These are phyloP conservation scores for Ceratobasidium sp. DNA, from an alignment of 1,284 basidiomycete species.

Conservation along the genomic window DNA sequence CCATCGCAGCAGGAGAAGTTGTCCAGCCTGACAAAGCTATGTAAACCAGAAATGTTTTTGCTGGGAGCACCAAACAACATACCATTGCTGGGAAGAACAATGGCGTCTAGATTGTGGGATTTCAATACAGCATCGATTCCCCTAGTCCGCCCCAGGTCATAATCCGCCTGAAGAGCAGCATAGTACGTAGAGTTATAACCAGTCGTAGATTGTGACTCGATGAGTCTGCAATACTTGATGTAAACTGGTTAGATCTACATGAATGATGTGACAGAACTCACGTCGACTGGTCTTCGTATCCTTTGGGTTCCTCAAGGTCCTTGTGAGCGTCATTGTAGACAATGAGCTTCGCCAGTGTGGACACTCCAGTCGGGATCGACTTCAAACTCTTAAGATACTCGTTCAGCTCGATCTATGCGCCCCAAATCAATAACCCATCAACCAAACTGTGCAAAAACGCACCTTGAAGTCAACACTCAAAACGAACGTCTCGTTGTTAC, in stretches of 20 bases:
- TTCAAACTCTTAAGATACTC: conserved; percentile 3
- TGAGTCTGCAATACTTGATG: neutral
- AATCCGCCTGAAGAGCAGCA: conserved; percentile 64
- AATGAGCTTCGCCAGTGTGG: conserved; percentile 68
- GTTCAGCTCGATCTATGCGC: neutral
- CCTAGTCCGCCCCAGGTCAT: conserved; percentile 60
- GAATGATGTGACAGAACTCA: neutral
- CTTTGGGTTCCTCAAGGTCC: conserved; percentile 19
- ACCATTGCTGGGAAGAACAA: conserved; percentile 36
- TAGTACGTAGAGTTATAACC: conserved; percentile 66
- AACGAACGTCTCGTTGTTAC: conserved; percentile 68
- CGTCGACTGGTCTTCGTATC: conserved; percentile 22
- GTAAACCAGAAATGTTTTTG: no score
- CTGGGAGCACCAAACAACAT: no score
- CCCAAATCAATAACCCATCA: neutral
- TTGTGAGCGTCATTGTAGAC: conserved; percentile 63
- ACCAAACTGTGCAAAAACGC: neutral
- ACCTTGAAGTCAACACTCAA: conserved; percentile 53
- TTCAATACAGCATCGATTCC: conserved; percentile 69
- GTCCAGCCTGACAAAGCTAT: no score
- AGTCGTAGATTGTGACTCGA: conserved; percentile 59
- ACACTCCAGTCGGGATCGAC: conserved; percentile 69
- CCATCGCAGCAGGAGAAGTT: no score
- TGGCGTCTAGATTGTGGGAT: conserved; percentile 30
- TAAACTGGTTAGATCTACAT: no score